A percentile compares a stretch with the other conserved stretches of the same genome.
Evolutionary conservation across 768 basidiomycete species (phyloP).

Genomic region (Boletus insuetus): DNA sequence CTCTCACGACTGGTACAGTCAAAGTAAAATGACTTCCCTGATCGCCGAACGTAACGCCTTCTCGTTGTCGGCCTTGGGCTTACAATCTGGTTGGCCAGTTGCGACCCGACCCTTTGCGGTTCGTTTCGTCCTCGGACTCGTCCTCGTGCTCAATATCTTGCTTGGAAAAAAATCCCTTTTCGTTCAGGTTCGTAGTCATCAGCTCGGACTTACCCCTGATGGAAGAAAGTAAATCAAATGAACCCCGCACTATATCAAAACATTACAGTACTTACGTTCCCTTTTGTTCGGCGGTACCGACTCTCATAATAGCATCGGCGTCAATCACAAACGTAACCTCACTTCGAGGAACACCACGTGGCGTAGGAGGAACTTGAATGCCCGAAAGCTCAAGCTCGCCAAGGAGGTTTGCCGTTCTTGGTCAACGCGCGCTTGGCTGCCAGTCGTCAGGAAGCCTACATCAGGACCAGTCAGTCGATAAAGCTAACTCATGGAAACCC

Average conservation of each 20-base stretch:
- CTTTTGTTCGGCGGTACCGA: slow-evolving; percentile 92
- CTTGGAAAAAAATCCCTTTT: slow-evolving; percentile 87
- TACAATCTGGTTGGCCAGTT: slow-evolving; percentile 84
- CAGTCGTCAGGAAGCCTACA: slow-evolving; percentile 81
- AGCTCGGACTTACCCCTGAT: slow-evolving; percentile 77
- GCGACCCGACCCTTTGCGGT: slow-evolving; percentile 64
- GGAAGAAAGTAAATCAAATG: neutral
- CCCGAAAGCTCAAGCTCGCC: slow-evolving; percentile 93
- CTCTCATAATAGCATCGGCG: slow-evolving; percentile 94
- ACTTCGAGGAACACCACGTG: slow-evolving; percentile 95
- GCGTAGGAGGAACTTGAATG: slow-evolving; percentile 77
- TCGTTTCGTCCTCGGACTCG: slow-evolving; percentile 78
- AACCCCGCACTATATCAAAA: neutral
- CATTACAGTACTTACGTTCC: slow-evolving; percentile 60
- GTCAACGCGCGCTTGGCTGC: slow-evolving; percentile 93
- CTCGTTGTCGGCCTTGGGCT: slow-evolving; percentile 78
- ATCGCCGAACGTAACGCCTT: slow-evolving; percentile 75
- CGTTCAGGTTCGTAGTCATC: slow-evolving; percentile 87
- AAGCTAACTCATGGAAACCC: neutral
- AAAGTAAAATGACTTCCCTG: slow-evolving; percentile 55
- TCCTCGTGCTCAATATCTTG: slow-evolving; percentile 96
- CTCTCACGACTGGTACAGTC: too few relatives aligned
- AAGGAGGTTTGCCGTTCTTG: slow-evolving; percentile 98
- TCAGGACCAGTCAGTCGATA: neutral
- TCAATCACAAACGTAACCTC: slow-evolving; percentile 97